Base-by-base conservation (phyloP, 768 basidiomycete species). In the Exsudoporus frostii region DNA sequence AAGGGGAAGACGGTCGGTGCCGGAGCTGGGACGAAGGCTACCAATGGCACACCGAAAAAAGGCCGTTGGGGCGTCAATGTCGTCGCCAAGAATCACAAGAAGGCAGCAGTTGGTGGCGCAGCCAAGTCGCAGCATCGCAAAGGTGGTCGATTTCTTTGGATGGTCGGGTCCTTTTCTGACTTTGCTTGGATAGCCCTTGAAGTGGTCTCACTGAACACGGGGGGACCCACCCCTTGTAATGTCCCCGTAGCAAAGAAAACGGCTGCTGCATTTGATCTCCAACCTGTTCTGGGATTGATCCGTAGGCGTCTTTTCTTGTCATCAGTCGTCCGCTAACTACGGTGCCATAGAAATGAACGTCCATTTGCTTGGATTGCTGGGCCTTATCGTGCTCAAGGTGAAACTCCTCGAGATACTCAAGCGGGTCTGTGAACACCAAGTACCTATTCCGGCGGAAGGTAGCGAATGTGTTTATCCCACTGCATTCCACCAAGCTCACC, bases 331-430 rank as follows among this genome's bases (percentile, higher is more conserved):
- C 25, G 20, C 36, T 58, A 48, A 58, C 17, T 20, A 22, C 0
- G 5, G 8, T 29, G 0, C 15, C 19, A 14, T 57, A 88, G 86
- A 82, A 53, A 76, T 84, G 57, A 72, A 76, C 19, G 68, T 81
- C 0, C 76, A 82, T 42, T 71, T 95, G 39, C 77, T 92, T 17
- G 88, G 90, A 2, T 59, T 92, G 9, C 70, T 93, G 4, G 86
- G 85, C 0, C 77, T 88, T 17, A 72, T 79, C 3, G 69, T 93
- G 5, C 74, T 80, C 17, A 86, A 86, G 54, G 76, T 93, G 5
- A 84, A 82, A 44, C 67, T 86, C 4, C 75, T 98, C 24, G 81
- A 85, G 48, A 71, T 84, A 15, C 76, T 84, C 4, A 76, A 86
- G 36, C 80, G 78, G 15, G 61, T 95, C 7, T 80, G 81, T 24